Conservation (phyloP, 1,284 basidiomycete genomes). For the Chondrostereum purpureum region DNA sequence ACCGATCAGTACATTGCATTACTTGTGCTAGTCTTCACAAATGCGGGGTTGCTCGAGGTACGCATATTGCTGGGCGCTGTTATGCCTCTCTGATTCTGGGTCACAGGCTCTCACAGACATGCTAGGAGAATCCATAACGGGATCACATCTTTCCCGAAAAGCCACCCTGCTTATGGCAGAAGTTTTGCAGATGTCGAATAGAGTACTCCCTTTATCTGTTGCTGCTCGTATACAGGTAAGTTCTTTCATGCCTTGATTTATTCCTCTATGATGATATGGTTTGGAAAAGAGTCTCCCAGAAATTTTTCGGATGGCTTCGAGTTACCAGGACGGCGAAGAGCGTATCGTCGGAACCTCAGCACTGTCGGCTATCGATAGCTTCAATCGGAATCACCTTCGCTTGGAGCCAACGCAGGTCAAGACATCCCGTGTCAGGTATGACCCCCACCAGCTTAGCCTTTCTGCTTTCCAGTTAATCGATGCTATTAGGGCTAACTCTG, state of each 20-base stretch:
- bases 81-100: background rate
- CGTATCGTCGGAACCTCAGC: slow-evolving; percentile 82
- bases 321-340: slow-evolving; percentile 67
- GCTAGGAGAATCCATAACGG: slow-evolving; percentile 71
- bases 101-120: slow-evolving; percentile 75
- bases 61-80: slow-evolving; percentile 17
- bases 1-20: slow-evolving; percentile 93
- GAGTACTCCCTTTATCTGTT: slow-evolving; percentile 77
- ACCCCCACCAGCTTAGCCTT: slow-evolving; percentile 10
- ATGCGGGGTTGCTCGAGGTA: slow-evolving; percentile 85
- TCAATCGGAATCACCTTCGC: slow-evolving; percentile 79
- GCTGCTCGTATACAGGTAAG: slow-evolving; percentile 80
- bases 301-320: slow-evolving; percentile 79
- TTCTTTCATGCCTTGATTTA: background rate
- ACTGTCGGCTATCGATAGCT: slow-evolving; percentile 83
- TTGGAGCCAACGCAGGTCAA: slow-evolving; percentile 50
- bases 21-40: slow-evolving; percentile 81
- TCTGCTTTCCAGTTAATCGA: slow-evolving; percentile 6
- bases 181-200: slow-evolving; percentile 82
- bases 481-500: slow-evolving; percentile 66
- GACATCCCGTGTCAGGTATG: slow-evolving; percentile 54
- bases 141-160: slow-evolving; percentile 72
- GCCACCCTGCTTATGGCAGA: slow-evolving; percentile 92
- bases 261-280: background rate
- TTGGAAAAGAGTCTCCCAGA: slow-evolving; percentile 67